Percentiles rank a stretch among this genome's conserved stretches.
Conservation (phyloP, 345 rosid genomes). For the Gossypium longicalyx region DNA sequence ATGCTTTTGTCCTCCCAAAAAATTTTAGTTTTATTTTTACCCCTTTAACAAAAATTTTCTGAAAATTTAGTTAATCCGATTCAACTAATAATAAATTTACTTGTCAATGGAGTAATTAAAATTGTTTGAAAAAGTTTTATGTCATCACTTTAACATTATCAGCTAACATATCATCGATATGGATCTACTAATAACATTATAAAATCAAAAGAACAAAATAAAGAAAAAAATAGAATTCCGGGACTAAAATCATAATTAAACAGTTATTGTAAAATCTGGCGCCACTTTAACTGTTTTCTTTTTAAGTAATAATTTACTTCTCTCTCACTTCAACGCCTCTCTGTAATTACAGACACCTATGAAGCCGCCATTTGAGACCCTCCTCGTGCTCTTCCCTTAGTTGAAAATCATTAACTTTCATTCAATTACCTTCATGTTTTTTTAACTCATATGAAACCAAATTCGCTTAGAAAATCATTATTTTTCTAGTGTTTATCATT, state of each 20-base stretch:
- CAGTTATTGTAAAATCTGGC: background rate
- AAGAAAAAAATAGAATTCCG: background rate
- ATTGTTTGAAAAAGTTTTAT: no score
- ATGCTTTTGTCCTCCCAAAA: no score
- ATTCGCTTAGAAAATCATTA: background rate
- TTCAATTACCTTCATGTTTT: background rate
- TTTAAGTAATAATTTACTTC: background rate
- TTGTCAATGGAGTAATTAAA: background rate
- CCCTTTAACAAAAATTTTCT: no score
- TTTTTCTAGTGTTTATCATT: background rate
- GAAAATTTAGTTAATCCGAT: no score
- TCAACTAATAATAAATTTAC: no score
- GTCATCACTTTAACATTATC: no score
- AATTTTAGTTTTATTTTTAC: no score
- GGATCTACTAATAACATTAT: no score
- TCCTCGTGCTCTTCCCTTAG: slow-evolving; percentile 17
- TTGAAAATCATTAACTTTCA: slow-evolving; percentile 16
- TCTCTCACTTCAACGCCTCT: background rate
- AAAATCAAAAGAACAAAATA: no score
- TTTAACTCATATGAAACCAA: slow-evolving; percentile 10
- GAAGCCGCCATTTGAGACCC: slow-evolving; percentile 38
- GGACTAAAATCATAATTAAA: background rate
- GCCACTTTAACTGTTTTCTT: slow-evolving; percentile 23
- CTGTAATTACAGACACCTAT: slow-evolving; percentile 3
- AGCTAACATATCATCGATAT: no score